phyloP scores from a whole-genome alignment of 345 rosid genomes.

The Arabidopsis thaliana region TAIR10.1 NC_003075.7:1346501-1347000 shows the following conservation, averaged over 20 bases:
- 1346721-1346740: background rate
- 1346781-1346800: constrained; percentile 29
- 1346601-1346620: no score
- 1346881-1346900: background rate
- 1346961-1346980: no score
- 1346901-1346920: no score
- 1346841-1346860: background rate
- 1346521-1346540: background rate
- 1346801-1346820: constrained; percentile 34
- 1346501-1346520: background rate
- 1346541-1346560: background rate
- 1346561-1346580: no score
- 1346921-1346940: no score
- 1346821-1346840: background rate
- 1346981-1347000: no score
- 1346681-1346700: constrained; percentile 93
- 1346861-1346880: background rate
- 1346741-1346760: constrained; percentile 17
- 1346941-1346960: no score
- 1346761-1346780: constrained; percentile 6
- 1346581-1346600: no score
- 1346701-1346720: constrained; percentile 2
- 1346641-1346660: constrained; percentile 18
- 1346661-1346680: constrained; percentile 48
- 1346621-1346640: no score